Conservation (phyloP, 352 stramenopile species). For the Pythium brachiatum region DNA sequence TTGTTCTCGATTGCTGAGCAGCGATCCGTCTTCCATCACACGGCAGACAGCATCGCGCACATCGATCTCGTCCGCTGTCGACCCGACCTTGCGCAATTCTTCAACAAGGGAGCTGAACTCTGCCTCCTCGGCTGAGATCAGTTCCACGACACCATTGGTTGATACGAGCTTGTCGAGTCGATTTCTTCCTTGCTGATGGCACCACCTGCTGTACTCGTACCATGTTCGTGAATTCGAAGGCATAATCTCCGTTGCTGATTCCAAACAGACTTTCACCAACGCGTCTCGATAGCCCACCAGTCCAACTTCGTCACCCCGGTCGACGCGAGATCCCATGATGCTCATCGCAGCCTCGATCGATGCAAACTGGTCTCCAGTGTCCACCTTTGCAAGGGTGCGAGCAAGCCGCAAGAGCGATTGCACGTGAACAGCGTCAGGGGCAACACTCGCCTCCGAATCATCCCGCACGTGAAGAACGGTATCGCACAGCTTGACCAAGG, state of each 20-base stretch:
- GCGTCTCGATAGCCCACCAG: constrained; percentile 20
- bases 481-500: constrained; percentile 18
- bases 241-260: constrained; percentile 32
- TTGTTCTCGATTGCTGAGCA: constrained; percentile 36
- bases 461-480: constrained; percentile 10
- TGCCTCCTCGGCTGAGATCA: constrained; percentile 42
- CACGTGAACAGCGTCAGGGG: constrained; percentile 11
- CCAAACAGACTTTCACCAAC: constrained; percentile 22
- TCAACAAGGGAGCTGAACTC: constrained; percentile 40
- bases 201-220: constrained; percentile 72
- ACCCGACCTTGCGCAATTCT: constrained; percentile 26
- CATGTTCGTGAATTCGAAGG: constrained; percentile 46
- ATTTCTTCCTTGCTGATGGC: constrained; percentile 48
- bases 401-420: constrained; percentile 16
- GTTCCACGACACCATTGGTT: constrained; percentile 51
- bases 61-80: constrained; percentile 28
- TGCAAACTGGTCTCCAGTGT: constrained; percentile 23
- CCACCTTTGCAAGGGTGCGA: constrained; percentile 16
- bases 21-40: constrained; percentile 47
- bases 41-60: constrained; percentile 46
- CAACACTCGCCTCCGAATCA: neutral
- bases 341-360: constrained; percentile 21
- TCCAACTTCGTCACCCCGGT: neutral
- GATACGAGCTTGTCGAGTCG: constrained; percentile 39
- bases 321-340: constrained; percentile 14